phyloP scores from a whole-genome alignment of 2,329 filamentous ascomycete genomes.

The Triangularia setosa region DNA sequence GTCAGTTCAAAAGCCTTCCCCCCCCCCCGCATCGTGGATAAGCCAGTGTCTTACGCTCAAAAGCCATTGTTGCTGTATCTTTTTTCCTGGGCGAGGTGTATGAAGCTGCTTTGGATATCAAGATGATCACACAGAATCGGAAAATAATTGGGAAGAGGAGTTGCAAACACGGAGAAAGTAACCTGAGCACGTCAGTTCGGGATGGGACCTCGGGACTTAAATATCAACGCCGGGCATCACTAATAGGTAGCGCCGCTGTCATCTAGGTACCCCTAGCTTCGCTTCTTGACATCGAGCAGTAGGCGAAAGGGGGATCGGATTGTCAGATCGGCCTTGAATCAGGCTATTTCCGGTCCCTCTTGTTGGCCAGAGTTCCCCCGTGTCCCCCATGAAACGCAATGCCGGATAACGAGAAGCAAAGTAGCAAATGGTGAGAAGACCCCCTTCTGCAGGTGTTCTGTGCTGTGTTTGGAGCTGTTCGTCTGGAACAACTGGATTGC shows the following conservation, averaged over 20 bases:
- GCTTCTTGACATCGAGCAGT: background rate
- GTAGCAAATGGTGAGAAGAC: background rate
- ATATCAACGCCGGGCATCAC: background rate
- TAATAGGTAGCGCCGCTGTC: background rate
- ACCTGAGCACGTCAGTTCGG: background rate
- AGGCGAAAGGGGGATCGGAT: background rate
- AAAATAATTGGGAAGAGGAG: background rate
- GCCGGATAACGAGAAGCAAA: background rate
- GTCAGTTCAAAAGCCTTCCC: background rate
- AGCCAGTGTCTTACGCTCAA: constrained; percentile 2
- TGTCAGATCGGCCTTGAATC: background rate
- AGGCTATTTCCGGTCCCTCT: background rate
- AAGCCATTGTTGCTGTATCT: background rate
- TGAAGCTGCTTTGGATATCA: background rate
- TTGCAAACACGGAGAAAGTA: background rate
- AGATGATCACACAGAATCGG: background rate
- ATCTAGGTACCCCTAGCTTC: background rate
- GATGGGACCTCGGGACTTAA: background rate
- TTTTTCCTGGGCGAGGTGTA: background rate
- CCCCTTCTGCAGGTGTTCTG: background rate
- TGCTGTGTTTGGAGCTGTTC: background rate
- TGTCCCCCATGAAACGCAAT: background rate
- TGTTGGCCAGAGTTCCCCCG: background rate
- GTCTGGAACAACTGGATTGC: background rate
- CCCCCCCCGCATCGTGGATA: background rate